These are phyloP conservation scores for Cercophora samala DNA, from an alignment of 495 filamentous ascomycete species.

Conservation along the genomic window DNA sequence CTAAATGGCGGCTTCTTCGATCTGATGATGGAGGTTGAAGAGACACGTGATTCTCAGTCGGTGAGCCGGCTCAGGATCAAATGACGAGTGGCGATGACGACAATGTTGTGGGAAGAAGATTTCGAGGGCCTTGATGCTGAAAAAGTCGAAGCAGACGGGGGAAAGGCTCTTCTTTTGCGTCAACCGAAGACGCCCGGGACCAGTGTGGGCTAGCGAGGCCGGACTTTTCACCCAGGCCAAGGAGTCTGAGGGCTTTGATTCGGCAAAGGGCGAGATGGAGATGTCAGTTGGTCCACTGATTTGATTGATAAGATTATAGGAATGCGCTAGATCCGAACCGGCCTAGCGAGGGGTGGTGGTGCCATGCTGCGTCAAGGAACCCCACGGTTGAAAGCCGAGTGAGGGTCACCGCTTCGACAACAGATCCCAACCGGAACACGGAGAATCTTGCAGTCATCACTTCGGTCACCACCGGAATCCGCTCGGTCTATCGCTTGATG, in stretches of 20 bases:
- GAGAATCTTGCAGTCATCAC: background rate
- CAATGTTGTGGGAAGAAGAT: background rate
- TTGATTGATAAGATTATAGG: slow-evolving; percentile 40
- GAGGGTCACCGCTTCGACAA: background rate
- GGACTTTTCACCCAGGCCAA: slow-evolving; percentile 15
- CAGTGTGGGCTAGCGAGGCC: slow-evolving; percentile 18
- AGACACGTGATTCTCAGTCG: background rate
- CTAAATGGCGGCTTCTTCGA: background rate
- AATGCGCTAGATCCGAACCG: slow-evolving; percentile 12
- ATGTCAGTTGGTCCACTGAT: slow-evolving; percentile 31
- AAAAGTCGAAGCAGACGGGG: background rate
- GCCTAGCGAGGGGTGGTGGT: slow-evolving; percentile 10
- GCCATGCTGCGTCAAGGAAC: slow-evolving; percentile 11
- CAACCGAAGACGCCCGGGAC: background rate
- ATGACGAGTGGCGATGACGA: background rate
- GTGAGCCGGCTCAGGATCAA: background rate
- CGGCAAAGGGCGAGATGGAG: slow-evolving; percentile 19
- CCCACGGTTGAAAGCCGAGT: slow-evolving; percentile 2
- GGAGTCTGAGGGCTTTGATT: slow-evolving; percentile 24
- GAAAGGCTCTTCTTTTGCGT: background rate
- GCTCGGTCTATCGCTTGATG: slow-evolving; percentile 1
- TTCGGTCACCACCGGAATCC: slow-evolving; percentile 2
- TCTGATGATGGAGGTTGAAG: background rate
- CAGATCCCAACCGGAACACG: slow-evolving; percentile 3
- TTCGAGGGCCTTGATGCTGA: background rate